A percentile compares a stretch with the other conserved stretches of the same genome.
Evolutionary conservation across 495 filamentous ascomycete genomes (phyloP).

Genomic region (Neurospora sp.): DNA sequence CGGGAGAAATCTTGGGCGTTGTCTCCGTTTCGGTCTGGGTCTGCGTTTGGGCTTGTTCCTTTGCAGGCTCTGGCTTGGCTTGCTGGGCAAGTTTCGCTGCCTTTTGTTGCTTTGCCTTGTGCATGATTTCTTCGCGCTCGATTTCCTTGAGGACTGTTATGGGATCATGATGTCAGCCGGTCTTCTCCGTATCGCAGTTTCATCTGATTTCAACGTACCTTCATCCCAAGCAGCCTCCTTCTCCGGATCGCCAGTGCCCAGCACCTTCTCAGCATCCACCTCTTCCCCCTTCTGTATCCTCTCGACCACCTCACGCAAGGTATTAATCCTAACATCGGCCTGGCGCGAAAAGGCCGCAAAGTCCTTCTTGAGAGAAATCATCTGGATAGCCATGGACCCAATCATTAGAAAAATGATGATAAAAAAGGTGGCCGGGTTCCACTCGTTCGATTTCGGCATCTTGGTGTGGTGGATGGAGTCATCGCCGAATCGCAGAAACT

Average conservation of each 20-base stretch:
- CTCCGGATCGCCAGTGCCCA: slow-evolving; percentile 69
- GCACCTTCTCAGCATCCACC: slow-evolving; percentile 73
- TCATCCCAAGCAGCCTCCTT: slow-evolving; percentile 85
- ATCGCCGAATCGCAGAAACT: slow-evolving; percentile 25
- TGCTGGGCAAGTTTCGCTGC: neutral
- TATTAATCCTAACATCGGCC: slow-evolving; percentile 65
- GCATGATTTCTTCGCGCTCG: slow-evolving; percentile 58
- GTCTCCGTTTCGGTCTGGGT: slow-evolving; percentile 5
- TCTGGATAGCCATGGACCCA: slow-evolving; percentile 87
- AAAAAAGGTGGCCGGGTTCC: slow-evolving; percentile 91
- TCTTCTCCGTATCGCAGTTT: neutral
- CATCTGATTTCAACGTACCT: slow-evolving; percentile 34
- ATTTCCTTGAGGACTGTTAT: slow-evolving; percentile 64
- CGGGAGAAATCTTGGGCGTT: slow-evolving; percentile 2
- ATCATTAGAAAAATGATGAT: slow-evolving; percentile 86
- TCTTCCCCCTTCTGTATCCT: slow-evolving; percentile 74
- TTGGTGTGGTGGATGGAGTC: slow-evolving; percentile 4
- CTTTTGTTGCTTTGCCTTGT: slow-evolving; percentile 26
- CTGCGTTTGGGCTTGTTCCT: slow-evolving; percentile 3
- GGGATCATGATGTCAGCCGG: slow-evolving; percentile 4
- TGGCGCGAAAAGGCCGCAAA: slow-evolving; percentile 59
- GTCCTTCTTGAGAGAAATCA: slow-evolving; percentile 71
- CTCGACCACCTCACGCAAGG: slow-evolving; percentile 75
- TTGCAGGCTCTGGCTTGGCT: neutral
- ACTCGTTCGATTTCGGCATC: slow-evolving; percentile 49